Evolutionary conservation across 768 basidiomycete genomes (phyloP), one percentile per base, ranked within the genome.

Genomic region (Russula ochroleuca): DNA sequence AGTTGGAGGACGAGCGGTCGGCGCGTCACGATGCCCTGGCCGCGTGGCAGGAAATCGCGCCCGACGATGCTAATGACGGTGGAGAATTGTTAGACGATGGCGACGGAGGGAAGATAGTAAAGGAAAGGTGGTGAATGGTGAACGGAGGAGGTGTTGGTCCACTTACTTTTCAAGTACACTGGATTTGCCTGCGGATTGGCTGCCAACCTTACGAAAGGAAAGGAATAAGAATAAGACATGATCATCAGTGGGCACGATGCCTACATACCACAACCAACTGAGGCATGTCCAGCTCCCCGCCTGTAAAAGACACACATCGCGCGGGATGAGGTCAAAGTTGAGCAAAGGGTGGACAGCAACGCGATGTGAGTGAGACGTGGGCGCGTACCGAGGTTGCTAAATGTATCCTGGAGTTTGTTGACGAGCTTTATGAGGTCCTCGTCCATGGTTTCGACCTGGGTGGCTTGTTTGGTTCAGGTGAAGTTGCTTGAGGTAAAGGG

Each of bases 171-270:
- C 95, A 61, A 98, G 83, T 58, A 94, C 92, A 74, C 92, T 93
- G 40, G 94, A 97, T 79, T 97, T 98, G 65, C 95, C 95, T 37
- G 94, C 87, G 45, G 94, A 97, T 77, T 98, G 95, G 70, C 94
- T 95, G 62, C 95, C 95, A 71, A 98, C 93, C 93, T 28, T 95
- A 43, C 57, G 52, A 56, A 54, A 64, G 59, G 53, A 11, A 25
- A 37, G 19, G 28, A 37, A 50, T 35, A 35, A 35, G 35, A 28
- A 47, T 33, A 14, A 31, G 14, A 15, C 17, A 60, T 9, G 2
- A 35, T 25, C 1, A 5, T 33, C 41, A 13, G 14, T 17, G 19
- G 38, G 31, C 10, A 17, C 17, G 13, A 21, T 33, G 40, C 37
- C 17, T 21, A 85, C 91, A 66, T 78, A 92, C 92, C 69, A 94